Base-by-base conservation (phyloP, 768 basidiomycete species). In the Rhizopogon roseolus region DNA sequence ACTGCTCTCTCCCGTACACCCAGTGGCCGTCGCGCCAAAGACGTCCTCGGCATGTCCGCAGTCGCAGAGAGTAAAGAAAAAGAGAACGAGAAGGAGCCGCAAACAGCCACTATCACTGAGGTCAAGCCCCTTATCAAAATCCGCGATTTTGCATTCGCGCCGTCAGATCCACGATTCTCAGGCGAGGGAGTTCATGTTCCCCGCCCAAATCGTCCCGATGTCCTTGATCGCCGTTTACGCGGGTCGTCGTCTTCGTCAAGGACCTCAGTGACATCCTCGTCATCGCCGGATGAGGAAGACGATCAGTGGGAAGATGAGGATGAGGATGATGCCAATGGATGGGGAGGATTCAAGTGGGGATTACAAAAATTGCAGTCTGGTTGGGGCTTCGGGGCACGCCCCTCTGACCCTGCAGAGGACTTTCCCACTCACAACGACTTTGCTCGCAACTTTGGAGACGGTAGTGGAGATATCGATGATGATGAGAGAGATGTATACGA, bases 121-220 rank as follows among this genome's bases (percentile, higher is more conserved):
- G 6, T 52, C 2, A 32, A 51, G 4, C 11, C 50, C 5, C 55
- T 72, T 11, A 70, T 79, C 60, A 73, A 73, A 51, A 77, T 81
- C 27, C 75, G 79, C n/a, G 80, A 81, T 60, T 81, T 71, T 57
- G 80, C 72, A 10, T 81, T 72, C 57, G 56, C 71, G 19, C 52
- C 60, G 2, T 45, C 66, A 5, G 81, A 81, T 64, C 67, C 62
- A 14, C 73, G 80, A 6, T 79, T 80, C 61, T 57, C 62, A 6
- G 78, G 78, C 8, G 57, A 57, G 2, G 79, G 78, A 10, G 61
- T 71, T 10, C 64, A 74, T 42, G 72, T 69, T 9, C 79, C 78
- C 8, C 67, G 70, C 4, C 59, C 67, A 3, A 76, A 73, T 44
- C 71, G 71, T 25, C 66, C 67, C n/a, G 54, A 66, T 0, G 22